Evolutionary conservation across 2,329 filamentous ascomycete genomes (phyloP).

Genomic region (Ascochyta pisi): DNA sequence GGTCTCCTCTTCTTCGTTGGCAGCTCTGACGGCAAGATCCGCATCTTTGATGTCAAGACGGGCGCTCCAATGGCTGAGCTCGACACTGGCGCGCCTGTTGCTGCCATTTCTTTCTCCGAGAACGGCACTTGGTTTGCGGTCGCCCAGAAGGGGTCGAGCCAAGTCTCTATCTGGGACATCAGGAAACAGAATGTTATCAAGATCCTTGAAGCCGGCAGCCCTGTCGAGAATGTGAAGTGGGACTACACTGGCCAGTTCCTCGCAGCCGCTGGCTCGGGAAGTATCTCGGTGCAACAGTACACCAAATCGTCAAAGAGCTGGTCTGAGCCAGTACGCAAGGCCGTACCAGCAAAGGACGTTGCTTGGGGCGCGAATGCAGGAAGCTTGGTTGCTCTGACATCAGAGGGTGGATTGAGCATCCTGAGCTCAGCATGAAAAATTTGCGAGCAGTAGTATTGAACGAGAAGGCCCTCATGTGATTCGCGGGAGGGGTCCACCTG

Average conservation of each 20-base stretch:
- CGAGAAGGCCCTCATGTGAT: neutral
- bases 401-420: slow-evolving; percentile 76
- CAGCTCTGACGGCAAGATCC: slow-evolving; percentile 79
- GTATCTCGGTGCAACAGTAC: slow-evolving; percentile 88
- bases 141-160: slow-evolving; percentile 76
- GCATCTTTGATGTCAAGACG: slow-evolving; percentile 85
- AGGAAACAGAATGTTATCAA: slow-evolving; percentile 84
- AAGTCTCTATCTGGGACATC: slow-evolving; percentile 87
- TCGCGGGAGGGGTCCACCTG: neutral
- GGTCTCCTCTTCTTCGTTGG: slow-evolving; percentile 92
- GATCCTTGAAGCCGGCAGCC: slow-evolving; percentile 81
- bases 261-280: slow-evolving; percentile 78
- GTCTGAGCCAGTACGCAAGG: slow-evolving; percentile 83
- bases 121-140: slow-evolving; percentile 97
- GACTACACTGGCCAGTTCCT: slow-evolving; percentile 96
- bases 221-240: slow-evolving; percentile 81
- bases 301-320: slow-evolving; percentile 85
- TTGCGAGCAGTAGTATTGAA: neutral
- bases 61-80: slow-evolving; percentile 80
- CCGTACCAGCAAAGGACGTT: slow-evolving; percentile 74
- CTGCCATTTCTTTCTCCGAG: slow-evolving; percentile 85
- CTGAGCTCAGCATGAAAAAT: slow-evolving; percentile 56
- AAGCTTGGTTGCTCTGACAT: slow-evolving; percentile 76
- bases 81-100: slow-evolving; percentile 68
- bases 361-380: slow-evolving; percentile 79